phyloP scores from a whole-genome alignment of 345 rosid genomes.

The Psidium guajava region DNA sequence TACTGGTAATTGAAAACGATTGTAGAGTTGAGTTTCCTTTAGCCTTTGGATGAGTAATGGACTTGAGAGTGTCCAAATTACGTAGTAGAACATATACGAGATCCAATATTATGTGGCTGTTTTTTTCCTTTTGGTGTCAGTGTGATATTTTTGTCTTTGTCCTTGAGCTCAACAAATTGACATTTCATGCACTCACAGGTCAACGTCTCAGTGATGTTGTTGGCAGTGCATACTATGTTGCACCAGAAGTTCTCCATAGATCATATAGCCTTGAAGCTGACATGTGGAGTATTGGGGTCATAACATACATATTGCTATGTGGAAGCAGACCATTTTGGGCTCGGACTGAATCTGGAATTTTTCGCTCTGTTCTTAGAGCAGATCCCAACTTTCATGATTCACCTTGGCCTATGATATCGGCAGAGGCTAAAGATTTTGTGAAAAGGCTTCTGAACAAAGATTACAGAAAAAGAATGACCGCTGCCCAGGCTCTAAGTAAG shows the following conservation, averaged over 20 bases:
- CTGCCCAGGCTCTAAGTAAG: constrained; percentile 88
- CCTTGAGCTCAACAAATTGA: neutral
- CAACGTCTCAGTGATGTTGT: constrained; percentile 93
- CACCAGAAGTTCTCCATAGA: constrained; percentile 98
- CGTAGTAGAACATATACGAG: neutral
- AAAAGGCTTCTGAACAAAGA: constrained; percentile 92
- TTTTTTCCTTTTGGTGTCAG: neutral
- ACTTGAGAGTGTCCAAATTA: neutral
- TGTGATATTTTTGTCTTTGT: neutral
- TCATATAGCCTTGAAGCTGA: constrained; percentile 89
- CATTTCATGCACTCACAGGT: constrained; percentile 33
- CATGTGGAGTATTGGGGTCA: constrained; percentile 97
- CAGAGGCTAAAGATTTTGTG: constrained; percentile 85
- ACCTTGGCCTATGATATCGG: constrained; percentile 87
- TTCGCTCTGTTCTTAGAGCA: constrained; percentile 89
- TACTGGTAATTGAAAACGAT: neutral
- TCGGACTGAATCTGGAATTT: constrained; percentile 92
- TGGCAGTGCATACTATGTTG: constrained; percentile 98
- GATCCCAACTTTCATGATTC: constrained; percentile 79
- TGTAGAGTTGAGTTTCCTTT: neutral
- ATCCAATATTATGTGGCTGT: neutral
- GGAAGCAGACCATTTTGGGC: constrained; percentile 98
- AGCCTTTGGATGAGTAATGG: neutral
- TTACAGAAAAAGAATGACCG: constrained; percentile 94
- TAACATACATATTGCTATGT: constrained; percentile 81